A percentile compares a stretch with the other conserved stretches of the same genome.
Evolutionary conservation across 1,284 basidiomycete genomes (phyloP).

Genomic region (Sutorius eximius): DNA sequence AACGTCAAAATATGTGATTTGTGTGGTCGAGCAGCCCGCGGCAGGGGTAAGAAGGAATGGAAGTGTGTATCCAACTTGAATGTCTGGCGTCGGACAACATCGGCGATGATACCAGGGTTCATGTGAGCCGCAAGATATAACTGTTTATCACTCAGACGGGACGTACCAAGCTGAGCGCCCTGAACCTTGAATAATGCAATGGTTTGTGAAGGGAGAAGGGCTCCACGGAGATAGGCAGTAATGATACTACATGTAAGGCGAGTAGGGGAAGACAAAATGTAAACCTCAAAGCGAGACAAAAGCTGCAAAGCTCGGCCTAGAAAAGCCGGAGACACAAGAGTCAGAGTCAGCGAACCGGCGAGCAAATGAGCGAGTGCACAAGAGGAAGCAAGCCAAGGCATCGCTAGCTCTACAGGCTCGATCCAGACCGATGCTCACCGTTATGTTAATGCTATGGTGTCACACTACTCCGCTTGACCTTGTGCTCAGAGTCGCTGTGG

Average conservation of each 20-base stretch:
- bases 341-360: not conserved
- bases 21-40: too few relatives aligned
- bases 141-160: not conserved
- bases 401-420: too few relatives aligned
- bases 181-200: not conserved
- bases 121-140: not conserved
- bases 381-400: not conserved
- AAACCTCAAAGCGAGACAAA: not conserved
- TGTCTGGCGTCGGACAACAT: too few relatives aligned
- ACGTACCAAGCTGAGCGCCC: not conserved
- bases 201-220: not conserved
- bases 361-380: not conserved
- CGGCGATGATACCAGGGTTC: too few relatives aligned
- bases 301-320: not conserved
- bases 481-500: not conserved
- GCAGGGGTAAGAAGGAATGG: too few relatives aligned
- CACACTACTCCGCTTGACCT: too few relatives aligned
- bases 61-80: too few relatives aligned
- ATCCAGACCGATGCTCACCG: not conserved
- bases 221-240: not conserved
- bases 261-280: not conserved
- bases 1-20: too few relatives aligned
- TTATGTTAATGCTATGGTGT: not conserved
- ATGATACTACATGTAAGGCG: too few relatives aligned
- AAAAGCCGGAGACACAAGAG: not conserved